Conservation (phyloP, 306 rosid genomes). For the Inga laurina region DNA sequence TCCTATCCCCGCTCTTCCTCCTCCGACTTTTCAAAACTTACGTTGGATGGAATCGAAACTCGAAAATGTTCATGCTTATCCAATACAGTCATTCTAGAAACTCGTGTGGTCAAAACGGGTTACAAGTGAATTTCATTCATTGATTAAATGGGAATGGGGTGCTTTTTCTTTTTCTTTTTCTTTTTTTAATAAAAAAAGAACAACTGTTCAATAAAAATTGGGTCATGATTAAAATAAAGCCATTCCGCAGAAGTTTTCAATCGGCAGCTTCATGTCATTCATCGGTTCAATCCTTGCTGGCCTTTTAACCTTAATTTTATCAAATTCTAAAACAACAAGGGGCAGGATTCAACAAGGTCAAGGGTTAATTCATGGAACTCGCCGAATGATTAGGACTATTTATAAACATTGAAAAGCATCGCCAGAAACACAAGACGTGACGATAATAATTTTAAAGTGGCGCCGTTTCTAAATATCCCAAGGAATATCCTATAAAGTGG, state of each 20-base stretch:
- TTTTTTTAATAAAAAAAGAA: no score
- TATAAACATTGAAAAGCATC: background rate
- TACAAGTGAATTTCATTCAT: background rate
- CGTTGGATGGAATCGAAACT: background rate
- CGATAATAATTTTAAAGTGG: background rate
- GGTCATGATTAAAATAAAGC: background rate
- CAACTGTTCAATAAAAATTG: background rate
- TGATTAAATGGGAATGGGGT: background rate
- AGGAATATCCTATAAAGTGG: background rate
- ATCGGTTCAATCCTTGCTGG: background rate
- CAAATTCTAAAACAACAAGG: background rate
- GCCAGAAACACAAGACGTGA: background rate
- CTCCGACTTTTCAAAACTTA: no score
- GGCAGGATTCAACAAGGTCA: background rate
- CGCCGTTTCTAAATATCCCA: background rate
- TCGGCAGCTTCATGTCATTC: background rate
- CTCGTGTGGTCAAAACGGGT: background rate
- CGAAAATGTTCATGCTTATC: background rate
- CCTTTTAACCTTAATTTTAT: no score
- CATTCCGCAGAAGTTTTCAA: background rate
- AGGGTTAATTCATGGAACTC: background rate
- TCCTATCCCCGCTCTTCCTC: background rate
- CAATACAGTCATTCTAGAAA: background rate
- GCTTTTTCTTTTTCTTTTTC: background rate
- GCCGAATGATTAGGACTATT: background rate